A percentile compares a stretch with the other conserved stretches of the same genome.
phyloP scores from a whole-genome alignment of 2,329 filamentous ascomycete species.

The Neonectria neomacrospora region DNA sequence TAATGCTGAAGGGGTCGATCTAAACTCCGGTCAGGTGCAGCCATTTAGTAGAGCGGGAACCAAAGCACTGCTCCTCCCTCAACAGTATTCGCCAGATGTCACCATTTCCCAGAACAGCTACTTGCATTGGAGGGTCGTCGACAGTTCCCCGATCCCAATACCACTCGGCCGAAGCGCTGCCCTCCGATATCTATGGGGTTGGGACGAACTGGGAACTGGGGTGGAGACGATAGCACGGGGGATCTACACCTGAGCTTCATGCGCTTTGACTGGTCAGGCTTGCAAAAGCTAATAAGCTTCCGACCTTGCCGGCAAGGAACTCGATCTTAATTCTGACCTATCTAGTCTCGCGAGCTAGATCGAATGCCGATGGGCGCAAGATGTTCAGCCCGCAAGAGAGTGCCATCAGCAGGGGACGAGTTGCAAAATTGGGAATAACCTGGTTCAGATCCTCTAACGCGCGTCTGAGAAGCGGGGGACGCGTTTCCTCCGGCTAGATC shows the following conservation, averaged over 20 bases:
- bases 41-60: constrained; percentile 1
- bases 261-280: constrained; percentile 10
- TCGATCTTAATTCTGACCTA: constrained; percentile 12
- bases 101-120: constrained; percentile 2
- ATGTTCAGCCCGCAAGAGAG: constrained; percentile 12
- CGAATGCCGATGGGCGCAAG: constrained; percentile 7
- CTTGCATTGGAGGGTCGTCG: constrained; percentile 7
- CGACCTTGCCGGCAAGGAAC: constrained; percentile 7
- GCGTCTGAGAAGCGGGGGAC: constrained; percentile 4
- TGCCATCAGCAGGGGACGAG: constrained; percentile 1
- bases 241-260: background rate
- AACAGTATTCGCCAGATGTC: background rate
- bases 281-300: constrained; percentile 10
- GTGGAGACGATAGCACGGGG: background rate
- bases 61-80: background rate
- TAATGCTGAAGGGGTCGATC: constrained; percentile 17
- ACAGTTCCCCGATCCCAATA: constrained; percentile 10
- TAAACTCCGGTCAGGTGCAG: background rate
- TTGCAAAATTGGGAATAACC: constrained; percentile 2
- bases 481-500: constrained; percentile 7
- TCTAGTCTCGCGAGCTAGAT: constrained; percentile 8
- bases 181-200: constrained; percentile 11
- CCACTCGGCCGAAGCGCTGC: constrained; percentile 22
- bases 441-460: background rate
- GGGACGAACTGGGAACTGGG: constrained; percentile 4